A percentile compares a stretch with the other conserved stretches of the same genome.
Conservation (phyloP, 495 filamentous ascomycete genomes). For the Podospora fimiseda region DNA sequence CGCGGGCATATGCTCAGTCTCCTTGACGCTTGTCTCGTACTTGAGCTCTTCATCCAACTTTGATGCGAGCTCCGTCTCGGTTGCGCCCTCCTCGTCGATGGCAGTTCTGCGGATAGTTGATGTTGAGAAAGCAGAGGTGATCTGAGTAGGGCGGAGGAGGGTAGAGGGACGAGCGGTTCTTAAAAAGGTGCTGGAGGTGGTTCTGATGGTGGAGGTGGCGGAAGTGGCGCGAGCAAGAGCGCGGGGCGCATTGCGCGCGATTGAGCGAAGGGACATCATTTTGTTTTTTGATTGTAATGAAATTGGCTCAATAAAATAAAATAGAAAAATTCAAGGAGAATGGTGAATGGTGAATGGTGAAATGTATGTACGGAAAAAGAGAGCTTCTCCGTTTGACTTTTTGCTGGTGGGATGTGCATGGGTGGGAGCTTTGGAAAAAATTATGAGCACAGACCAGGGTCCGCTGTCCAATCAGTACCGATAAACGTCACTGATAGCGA, state of each 20-base stretch:
- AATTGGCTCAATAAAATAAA: too few relatives aligned
- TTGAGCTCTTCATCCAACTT: slow-evolving; percentile 75
- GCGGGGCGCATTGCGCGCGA: slow-evolving; percentile 67
- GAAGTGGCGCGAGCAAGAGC: slow-evolving; percentile 53
- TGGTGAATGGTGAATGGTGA: not conserved
- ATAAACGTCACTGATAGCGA: slow-evolving; percentile 4
- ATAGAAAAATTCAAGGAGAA: too few relatives aligned
- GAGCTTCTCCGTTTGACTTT: too few relatives aligned
- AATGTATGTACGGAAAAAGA: not conserved
- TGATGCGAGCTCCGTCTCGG: slow-evolving; percentile 65
- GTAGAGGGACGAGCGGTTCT: slow-evolving; percentile 23
- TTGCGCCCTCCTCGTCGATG: slow-evolving; percentile 43
- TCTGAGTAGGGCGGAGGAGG: slow-evolving; percentile 41
- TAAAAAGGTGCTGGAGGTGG: slow-evolving; percentile 25
- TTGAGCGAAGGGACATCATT: slow-evolving; percentile 71
- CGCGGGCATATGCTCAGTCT: slow-evolving; percentile 50
- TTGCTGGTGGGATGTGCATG: too few relatives aligned
- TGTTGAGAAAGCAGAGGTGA: slow-evolving; percentile 68
- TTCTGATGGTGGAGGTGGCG: slow-evolving; percentile 43
- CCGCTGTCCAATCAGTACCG: slow-evolving; percentile 2
- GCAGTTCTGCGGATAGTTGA: slow-evolving; percentile 48
- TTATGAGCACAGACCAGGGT: not conserved
- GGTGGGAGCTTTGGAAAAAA: slow-evolving; percentile 1
- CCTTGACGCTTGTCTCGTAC: slow-evolving; percentile 54
- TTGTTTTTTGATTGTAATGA: slow-evolving; percentile 25